Base-by-base conservation (phyloP, 306 rosid species). In the Prunus mume region DNA sequence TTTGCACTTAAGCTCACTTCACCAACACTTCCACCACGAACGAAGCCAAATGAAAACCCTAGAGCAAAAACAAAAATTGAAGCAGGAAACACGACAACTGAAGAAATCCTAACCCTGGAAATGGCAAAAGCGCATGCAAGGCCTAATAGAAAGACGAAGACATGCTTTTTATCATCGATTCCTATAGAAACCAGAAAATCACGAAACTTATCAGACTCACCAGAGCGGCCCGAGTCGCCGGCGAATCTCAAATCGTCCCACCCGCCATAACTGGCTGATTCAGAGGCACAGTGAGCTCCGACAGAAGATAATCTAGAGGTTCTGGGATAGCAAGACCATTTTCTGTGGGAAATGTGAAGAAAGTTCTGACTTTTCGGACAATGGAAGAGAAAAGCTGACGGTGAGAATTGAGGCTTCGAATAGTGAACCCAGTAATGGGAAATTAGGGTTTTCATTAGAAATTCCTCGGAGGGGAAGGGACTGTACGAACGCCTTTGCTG, bases 21-120 rank as follows among this genome's bases (percentile, higher is more conserved):
- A 65, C 81, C 79, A 18, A 78, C 56, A 24, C 78, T 78, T 38
- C 90, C 86, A 49, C 87, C 82, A 9, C 90, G 92, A 45, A 92
- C 83, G 76, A 88, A 76, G 81, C 96, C 99, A 72, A 88, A 65
- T 2, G 86, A 69, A 79, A 89, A 95, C 54, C 97, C 99, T 83
- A 83, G 7, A 3, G 90, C 92, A 58, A 95, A 90, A 79, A 92
- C 78, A 74, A 92, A 81, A 74, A 83, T 86, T 7, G 92, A 89
- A 73, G 91, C 96, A 2, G 99, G 97, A 72, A 95, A 80, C 46
- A 95, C 84, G 49, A 88, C 49, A 69, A 90, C 80, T 12, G 97
- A 88, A n/a, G 97, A 92, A 71, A 95, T 86, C 83, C 72, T 90
- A 83, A 95, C 92, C 84, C 97, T 90, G 74, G 93, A 88, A 83